Base-by-base conservation (phyloP, 495 filamentous ascomycete species). In the Podospora tetraspora region DNA sequence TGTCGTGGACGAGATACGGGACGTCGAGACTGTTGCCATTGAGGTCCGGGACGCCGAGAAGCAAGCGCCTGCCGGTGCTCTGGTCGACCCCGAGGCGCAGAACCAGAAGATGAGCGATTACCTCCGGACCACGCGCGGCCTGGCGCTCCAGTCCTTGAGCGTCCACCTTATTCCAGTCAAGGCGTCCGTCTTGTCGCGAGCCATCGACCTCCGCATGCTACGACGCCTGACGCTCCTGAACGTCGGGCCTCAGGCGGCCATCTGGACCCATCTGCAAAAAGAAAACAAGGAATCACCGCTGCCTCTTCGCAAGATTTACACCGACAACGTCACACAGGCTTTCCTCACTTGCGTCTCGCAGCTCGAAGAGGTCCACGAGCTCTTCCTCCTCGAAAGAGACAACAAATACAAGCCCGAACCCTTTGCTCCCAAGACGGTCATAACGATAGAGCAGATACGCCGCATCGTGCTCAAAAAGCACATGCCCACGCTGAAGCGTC, bases 111-210 rank as follows among this genome's bases (percentile, higher is more conserved):
- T 83, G 71, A 80, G 73, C 32, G 81, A 85, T 23, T 90, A 88
- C 73, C 67, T 85, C 37, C 80, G 85, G 23, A 71, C 73, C 0
- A 87, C 84, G 13, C 78, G 86, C 66, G 87, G 87, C 1, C 75
- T 89, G 9, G 72, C 81, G 3, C 78, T 90, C 2, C 71, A 83
- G 52, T 79, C 76, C 21, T 77, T 90, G 4, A 77, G 80, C 57
- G 79, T 90, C 34, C 80, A 88, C 68, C 82, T 86, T 58, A 80
- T 90, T 29, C 87, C 88, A 0, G 76, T 86, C 65, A 85, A 82
- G 72, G 78, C 86, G 0, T 81, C 81, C 0, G 78, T 87, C 0
- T 61, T 90, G 8, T 80, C 75, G 6, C 76, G 78, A 29, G 82
- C 84, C 5, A 71, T 89, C 7, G 86, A 90, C 68, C 62, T 89